These are phyloP conservation scores for Talaromyces verruculosus DNA, from an alignment of 2,329 filamentous ascomycete genomes.

Conservation along the genomic window DNA sequence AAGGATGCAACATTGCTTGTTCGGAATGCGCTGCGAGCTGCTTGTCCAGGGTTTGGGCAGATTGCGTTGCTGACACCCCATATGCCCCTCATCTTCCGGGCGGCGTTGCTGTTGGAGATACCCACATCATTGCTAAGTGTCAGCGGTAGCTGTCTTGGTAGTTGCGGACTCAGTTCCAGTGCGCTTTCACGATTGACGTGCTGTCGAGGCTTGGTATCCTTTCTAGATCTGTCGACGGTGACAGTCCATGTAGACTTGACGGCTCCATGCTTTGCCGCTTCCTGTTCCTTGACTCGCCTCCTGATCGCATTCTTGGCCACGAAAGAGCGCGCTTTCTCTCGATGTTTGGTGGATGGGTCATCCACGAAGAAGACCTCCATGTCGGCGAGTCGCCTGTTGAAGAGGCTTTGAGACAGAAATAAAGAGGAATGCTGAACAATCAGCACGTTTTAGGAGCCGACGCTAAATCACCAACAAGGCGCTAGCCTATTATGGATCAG, in stretches of 20 bases:
- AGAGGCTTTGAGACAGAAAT: not conserved
- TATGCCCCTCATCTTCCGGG: not conserved
- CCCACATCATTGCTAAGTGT: not conserved
- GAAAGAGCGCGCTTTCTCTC: conserved; percentile 15
- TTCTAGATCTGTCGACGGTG: not conserved
- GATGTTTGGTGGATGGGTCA: not conserved
- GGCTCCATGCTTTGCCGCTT: conserved; percentile 4
- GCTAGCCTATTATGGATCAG: not conserved
- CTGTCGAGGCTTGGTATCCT: not conserved
- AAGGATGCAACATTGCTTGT: conserved; percentile 6
- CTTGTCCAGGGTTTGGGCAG: conserved; percentile 13
- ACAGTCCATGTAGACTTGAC: not conserved
- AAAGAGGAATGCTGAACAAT: not conserved
- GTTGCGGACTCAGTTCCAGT: not conserved
- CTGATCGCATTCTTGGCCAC: conserved; percentile 15
- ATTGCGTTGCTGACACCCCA: conserved; percentile 16
- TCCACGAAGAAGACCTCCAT: conserved; percentile 19
- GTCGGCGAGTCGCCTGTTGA: not conserved
- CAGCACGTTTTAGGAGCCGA: not conserved
- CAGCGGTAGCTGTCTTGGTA: not conserved
- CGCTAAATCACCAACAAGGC: not conserved
- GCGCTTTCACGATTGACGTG: not conserved
- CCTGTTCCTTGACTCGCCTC: conserved; percentile 12
- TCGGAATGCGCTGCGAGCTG: conserved; percentile 10
- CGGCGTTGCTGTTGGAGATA: not conserved